Percentiles rank a stretch among this genome's conserved stretches.
These are phyloP conservation scores for Phialocephala subalpina DNA, from an alignment of 2,329 filamentous ascomycete species.

Conservation along the genomic window DNA sequence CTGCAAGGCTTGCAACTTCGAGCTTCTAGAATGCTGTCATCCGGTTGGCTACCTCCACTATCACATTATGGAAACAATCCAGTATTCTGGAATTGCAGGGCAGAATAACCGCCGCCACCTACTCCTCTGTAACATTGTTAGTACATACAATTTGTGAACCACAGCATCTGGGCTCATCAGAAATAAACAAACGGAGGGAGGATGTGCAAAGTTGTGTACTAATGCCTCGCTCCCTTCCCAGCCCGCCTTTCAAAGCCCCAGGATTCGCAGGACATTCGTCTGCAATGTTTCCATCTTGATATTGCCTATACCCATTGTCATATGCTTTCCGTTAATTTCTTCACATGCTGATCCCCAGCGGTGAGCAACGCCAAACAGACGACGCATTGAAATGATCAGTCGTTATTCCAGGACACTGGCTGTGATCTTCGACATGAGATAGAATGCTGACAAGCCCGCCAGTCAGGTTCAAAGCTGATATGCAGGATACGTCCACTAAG, in stretches of 20 bases:
- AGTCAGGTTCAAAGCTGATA: conserved; percentile 26
- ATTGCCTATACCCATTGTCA: conserved; percentile 5
- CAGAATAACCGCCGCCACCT: conserved; percentile 8
- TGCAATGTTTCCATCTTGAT: not conserved
- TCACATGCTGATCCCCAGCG: conserved; percentile 22
- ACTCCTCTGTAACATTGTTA: conserved; percentile 29
- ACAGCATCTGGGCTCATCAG: conserved; percentile 19
- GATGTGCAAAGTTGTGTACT: conserved; percentile 18
- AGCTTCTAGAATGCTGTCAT: conserved; percentile 21
- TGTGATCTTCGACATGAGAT: conserved; percentile 31
- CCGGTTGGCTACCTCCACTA: not conserved
- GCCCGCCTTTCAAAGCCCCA: no score
- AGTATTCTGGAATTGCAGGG: conserved; percentile 22
- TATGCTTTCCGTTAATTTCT: conserved; percentile 9
- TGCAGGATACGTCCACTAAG: conserved; percentile 19
- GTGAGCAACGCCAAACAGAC: conserved; percentile 14
- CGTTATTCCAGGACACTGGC: conserved; percentile 24
- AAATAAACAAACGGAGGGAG: conserved; percentile 6
- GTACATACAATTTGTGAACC: conserved; percentile 28
- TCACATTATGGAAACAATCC: conserved; percentile 5
- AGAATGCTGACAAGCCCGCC: conserved; percentile 17
- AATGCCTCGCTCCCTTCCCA: not conserved
- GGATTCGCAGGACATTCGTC: not conserved
- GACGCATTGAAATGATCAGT: conserved; percentile 22
- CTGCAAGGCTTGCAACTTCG: conserved; percentile 25